Base-by-base conservation (phyloP, 768 basidiomycete genomes). In the Lentinula aciculospora region DNA sequence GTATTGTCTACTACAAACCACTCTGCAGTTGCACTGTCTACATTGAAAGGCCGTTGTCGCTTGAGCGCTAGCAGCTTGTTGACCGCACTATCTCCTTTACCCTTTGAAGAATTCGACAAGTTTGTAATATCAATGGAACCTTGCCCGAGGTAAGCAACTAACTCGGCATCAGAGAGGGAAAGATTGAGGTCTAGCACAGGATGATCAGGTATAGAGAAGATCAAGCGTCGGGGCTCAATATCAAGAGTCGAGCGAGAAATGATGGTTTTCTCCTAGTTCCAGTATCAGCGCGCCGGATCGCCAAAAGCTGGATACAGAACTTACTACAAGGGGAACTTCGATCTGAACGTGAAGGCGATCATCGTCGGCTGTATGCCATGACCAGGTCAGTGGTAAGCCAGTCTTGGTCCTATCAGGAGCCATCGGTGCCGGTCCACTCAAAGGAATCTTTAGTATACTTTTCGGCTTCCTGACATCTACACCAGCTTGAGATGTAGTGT, bases 21-120 rank as follows among this genome's bases (percentile, higher is more conserved):
- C 66, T 89, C 84, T 6, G 86, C 88, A 46, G 66, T 72, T 0
- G 88, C 88, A 2, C 64, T 67, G 23, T 88, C 85, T 0, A 89
- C 81, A 57, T 87, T 76, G 15, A 90, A 75, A 37, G 76, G 74
- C 4, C 83, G 72, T 63, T 80, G 76, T 42, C 81, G 76, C 63
- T 88, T 88, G 36, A 89, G 73, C 58, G 66, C 69, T 51, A 88
- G 65, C 65, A 65, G 37, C 66, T 69, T 29, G 64, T 68, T 15
- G 68, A 70, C 66, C 60, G 75, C 62, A 58, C 69, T 61, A 56
- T 66, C 49, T 32, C 62, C 62, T 48, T 66, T 64, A 50, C 53
- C 62, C n/a, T 64, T 63, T 8, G 60, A 61, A 27, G 68, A 39
- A 28, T 27, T 13, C n/a, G 44, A 4, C 48, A 69, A 67, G 12